Evolutionary conservation across 1,139 yeast genomes (phyloP).

Genomic region (Pichia sp.): DNA sequence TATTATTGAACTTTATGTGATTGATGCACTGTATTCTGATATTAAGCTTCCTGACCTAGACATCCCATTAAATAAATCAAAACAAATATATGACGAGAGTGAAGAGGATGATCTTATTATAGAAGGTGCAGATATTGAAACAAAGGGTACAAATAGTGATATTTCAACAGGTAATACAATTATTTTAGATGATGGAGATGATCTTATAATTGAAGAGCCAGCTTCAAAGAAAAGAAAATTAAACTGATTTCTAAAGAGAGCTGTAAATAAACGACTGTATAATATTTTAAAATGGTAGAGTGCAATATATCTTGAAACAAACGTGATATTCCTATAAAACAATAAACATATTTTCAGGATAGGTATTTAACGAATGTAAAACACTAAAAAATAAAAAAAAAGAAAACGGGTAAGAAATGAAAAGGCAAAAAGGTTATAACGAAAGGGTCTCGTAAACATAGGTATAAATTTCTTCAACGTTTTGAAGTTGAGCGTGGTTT

Average conservation of each 20-base stretch:
- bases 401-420: neutral
- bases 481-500: conserved; percentile 31
- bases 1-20: conserved; percentile 60
- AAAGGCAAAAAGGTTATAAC: neutral
- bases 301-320: too few relatives aligned
- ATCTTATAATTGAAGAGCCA: conserved; percentile 1
- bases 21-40: conserved; percentile 24
- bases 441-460: neutral
- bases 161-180: conserved; percentile 3
- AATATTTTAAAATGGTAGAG: too few relatives aligned
- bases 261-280: too few relatives aligned
- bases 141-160: neutral
- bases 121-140: neutral
- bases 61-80: conserved; percentile 17
- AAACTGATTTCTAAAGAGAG: neutral
- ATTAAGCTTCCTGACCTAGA: conserved; percentile 32
- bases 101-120: neutral
- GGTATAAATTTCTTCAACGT: neutral
- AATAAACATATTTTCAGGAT: too few relatives aligned
- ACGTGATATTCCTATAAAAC: too few relatives aligned
- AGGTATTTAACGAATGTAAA: neutral
- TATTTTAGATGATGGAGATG: neutral
- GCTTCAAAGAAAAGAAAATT: conserved; percentile 4
- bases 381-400: neutral
- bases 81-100: neutral